Base-by-base conservation (phyloP, 805 yeast genomes). In the Huiozyma sinensis region DNA sequence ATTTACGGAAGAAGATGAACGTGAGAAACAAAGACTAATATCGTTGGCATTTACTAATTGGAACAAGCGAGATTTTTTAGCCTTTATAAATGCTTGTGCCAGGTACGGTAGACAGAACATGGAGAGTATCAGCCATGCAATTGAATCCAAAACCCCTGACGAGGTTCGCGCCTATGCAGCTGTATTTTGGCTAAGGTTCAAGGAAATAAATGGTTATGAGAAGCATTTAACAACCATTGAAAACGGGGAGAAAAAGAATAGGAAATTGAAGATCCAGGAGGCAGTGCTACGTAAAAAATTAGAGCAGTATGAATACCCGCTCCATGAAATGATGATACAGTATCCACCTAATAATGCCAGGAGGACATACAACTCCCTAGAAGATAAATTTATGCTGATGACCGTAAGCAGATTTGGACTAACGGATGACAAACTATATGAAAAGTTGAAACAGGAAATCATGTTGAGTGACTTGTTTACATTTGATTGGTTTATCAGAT, bases 281-380 rank as follows among this genome's bases (percentile, higher is more conserved):
- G 69, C 66, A 41, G 63, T 81, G 7, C 64, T 83, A 33, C 69
- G 68, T 2, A 63, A 60, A 31, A 82, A 82, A 51, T 63, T 83
- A 50, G 69, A 69, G 39, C 73, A 69, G 44, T 67, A 71, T 36
- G 66, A 68, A n/a, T 75, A 72, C 45, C 88, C 89, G 0, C 57
- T 82, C 24, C 77, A 77, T 38, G 79, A 81, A 37, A 63, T 84
- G 60, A 64, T 63, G 4, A 78, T 84, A 27, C 82, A 76, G 44
- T 84, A 82, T 47, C 90, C 92, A 0, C 89, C 89, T n/a, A 83
- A 83, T 56, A 83, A 82, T 57, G 82, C 92, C 9, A 82, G 83
- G 55, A 66, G 88, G 51, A 71, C 82, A 7, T 84, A 81, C 53
- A 77, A 84, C 7, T 75, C 76, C 31, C 60, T 72, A 0, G 94